Evolutionary conservation across 805 yeast genomes (phyloP), one percentile per base, ranked within the genome.

Genomic region (Starmerella bacillaris): DNA sequence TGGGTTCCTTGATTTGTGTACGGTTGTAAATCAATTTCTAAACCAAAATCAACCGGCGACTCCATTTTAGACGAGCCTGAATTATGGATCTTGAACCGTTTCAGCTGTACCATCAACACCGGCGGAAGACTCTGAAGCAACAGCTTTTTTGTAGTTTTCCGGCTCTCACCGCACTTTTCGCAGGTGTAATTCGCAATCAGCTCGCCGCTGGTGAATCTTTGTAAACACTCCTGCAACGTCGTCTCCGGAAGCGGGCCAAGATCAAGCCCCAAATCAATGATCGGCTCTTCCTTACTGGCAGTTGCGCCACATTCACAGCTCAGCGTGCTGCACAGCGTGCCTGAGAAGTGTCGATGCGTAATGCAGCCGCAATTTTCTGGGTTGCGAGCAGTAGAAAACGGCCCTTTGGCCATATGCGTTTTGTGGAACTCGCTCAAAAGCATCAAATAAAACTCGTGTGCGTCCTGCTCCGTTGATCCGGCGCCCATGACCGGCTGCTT

Each of bases 401-500:
- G 16, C 29, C 30, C 6, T 22, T 32, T 15, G 37, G 30, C 32
- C 7, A 47, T 32, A 30, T 45, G 50, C 14, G 46, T 36, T 14
- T 24, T 24, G 55, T 89, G 98, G 37, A 89, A 56, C 55, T 83
- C 92, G 55, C 86, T 78, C 26, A 86, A 63, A 20, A 86, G 51
- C 52, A 86, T 84, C 52, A 89, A 95, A 76, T 92, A 76, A 56
- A 86, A 89, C 56, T 89, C 99, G 57, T 89, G 99, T 0, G 98
- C 96, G 54, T 89, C 99, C 56, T 89, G 99, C 56, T 89, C 95
- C 24, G 89, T 77, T 46, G 84, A 84, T 1, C 99, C 99, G 0
- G 95, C 93, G 11, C 47, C 47, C 39, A 89, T 66, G 22, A 82
- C 68, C 44, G 78, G 70, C 29, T 47, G 43, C 31, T 38, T 38